Evolutionary conservation across 2,329 filamentous ascomycete species (phyloP).

Genomic region (Stromatinia cepivora): DNA sequence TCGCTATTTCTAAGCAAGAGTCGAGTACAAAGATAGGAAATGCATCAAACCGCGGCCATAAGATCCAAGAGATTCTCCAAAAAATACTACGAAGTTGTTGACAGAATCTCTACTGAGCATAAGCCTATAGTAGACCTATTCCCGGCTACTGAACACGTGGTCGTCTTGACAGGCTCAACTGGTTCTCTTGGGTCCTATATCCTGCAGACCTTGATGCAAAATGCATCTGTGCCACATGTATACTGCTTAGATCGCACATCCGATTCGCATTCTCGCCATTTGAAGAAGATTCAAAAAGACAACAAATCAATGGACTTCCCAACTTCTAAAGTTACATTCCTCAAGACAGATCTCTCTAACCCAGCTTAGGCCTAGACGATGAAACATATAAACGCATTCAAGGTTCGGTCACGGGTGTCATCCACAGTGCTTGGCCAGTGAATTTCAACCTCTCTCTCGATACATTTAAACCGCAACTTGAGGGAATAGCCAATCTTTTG

Average conservation of each 20-base stretch:
- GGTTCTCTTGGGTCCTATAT: slow-evolving; percentile 52
- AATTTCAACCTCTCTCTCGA: slow-evolving; percentile 42
- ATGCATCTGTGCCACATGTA: slow-evolving; percentile 44
- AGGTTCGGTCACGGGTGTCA: slow-evolving; percentile 30
- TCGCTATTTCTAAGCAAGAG: not conserved
- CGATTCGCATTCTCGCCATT: slow-evolving; percentile 20
- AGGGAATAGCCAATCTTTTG: slow-evolving; percentile 44
- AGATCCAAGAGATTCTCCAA: slow-evolving; percentile 15
- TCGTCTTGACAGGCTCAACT: slow-evolving; percentile 50
- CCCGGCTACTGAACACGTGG: slow-evolving; percentile 22
- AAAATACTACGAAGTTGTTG: slow-evolving; percentile 1
- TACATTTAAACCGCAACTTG: slow-evolving; percentile 43
- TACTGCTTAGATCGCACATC: slow-evolving; percentile 49
- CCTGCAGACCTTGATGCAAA: slow-evolving; percentile 43
- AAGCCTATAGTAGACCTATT: not conserved
- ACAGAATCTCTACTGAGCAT: not conserved
- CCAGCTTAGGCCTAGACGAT: slow-evolving; percentile 49
- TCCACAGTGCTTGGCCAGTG: slow-evolving; percentile 43
- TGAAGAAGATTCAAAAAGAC: slow-evolving; percentile 25
- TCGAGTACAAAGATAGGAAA: not conserved
- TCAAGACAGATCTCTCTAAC: slow-evolving; percentile 49
- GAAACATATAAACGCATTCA: slow-evolving; percentile 22
- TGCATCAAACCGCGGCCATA: not conserved
- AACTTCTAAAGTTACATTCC: slow-evolving; percentile 47
- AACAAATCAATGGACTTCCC: slow-evolving; percentile 1